These are phyloP conservation scores for Anaeromyces robustus DNA, from an alignment of 192 early-diverging fungal species.

Conservation along the genomic window DNA sequence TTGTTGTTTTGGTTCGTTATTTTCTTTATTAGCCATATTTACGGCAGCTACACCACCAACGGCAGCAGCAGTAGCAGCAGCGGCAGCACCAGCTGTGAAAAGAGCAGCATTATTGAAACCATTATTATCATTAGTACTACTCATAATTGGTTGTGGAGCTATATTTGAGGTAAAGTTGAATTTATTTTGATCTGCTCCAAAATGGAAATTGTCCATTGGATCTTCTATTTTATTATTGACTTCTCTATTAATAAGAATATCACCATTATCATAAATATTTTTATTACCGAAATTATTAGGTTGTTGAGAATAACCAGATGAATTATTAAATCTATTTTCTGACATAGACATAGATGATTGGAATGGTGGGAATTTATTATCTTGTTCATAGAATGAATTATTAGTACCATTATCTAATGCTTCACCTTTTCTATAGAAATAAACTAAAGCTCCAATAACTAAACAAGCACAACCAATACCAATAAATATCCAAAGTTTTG, in stretches of 20 bases:
- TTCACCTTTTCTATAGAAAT: background rate
- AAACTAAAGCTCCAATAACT: background rate
- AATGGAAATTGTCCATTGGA: background rate
- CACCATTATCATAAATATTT: background rate
- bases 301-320: background rate
- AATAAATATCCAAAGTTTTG: background rate
- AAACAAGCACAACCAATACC: background rate
- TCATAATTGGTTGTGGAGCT: background rate
- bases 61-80: background rate
- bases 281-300: background rate
- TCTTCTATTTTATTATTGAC: background rate
- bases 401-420: background rate
- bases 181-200: background rate
- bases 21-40: background rate
- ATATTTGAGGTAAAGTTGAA: background rate
- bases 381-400: background rate
- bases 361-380: background rate
- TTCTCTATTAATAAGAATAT: background rate
- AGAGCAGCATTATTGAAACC: background rate
- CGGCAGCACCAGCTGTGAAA: background rate
- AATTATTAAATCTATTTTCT: background rate
- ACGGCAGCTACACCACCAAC: background rate
- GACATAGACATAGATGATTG: background rate
- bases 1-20: background rate
- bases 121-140: background rate